Conservation (phyloP, 768 basidiomycete genomes). For the Paxillus rubicundulus region DNA sequence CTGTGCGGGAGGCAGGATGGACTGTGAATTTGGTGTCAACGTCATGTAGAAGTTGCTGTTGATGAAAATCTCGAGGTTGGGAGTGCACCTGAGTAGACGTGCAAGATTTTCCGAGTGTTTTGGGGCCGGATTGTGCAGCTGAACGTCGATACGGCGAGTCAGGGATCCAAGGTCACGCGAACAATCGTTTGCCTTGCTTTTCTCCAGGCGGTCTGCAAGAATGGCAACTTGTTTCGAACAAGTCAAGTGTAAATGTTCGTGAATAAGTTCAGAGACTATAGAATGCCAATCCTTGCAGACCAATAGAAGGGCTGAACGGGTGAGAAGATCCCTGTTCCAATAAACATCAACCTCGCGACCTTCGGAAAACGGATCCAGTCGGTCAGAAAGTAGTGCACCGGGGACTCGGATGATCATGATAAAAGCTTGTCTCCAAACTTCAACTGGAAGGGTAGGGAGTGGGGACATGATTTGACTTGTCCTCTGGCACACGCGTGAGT, state of each 20-base stretch:
- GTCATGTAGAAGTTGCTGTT: constrained; percentile 37
- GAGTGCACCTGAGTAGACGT: constrained; percentile 40
- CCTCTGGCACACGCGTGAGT: constrained; percentile 5
- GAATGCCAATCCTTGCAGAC: constrained; percentile 40
- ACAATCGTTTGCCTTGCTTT: constrained; percentile 16
- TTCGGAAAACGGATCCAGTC: constrained; percentile 42
- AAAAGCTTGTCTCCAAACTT: constrained; percentile 43
- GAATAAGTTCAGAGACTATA: constrained; percentile 37
- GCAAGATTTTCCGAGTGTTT: constrained; percentile 21
- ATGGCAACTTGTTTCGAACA: constrained; percentile 33
- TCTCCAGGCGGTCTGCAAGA: constrained; percentile 37
- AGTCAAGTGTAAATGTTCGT: constrained; percentile 41
- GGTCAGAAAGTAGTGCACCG: constrained; percentile 31
- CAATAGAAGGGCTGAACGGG: constrained; percentile 32
- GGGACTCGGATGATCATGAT: constrained; percentile 33
- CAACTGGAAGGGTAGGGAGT: constrained; percentile 31
- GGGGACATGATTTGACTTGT: constrained; percentile 8
- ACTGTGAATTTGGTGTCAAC: constrained; percentile 13
- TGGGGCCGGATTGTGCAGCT: constrained; percentile 33
- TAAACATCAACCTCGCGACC: constrained; percentile 31
- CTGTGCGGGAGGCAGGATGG: constrained; percentile 20
- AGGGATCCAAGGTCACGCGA: constrained; percentile 36
- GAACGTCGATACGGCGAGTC: constrained; percentile 43
- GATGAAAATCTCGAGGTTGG: constrained; percentile 43
- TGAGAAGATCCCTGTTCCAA: constrained; percentile 22